Base-by-base conservation (phyloP, 345 rosid genomes). In the Mallotus nudiflorus region DNA sequence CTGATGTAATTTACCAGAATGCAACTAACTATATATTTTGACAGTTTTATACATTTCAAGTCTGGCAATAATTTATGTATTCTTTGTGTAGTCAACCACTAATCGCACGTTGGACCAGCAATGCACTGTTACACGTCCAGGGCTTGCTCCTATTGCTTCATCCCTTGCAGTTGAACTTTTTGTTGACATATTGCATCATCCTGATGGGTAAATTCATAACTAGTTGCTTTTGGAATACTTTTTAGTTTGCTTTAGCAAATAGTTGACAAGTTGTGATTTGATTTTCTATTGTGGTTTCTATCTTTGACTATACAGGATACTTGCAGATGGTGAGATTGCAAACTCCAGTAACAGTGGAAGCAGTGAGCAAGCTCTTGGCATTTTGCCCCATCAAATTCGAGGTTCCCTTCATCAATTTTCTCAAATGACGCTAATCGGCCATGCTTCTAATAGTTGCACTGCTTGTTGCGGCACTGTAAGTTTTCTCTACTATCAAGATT, bases 111-210 rank as follows among this genome's bases (percentile, higher is more conserved):
- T 95, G 73, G 97, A 95, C 85, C 99, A 92, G 75, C 98, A 95
- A 75, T 95, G 99, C 78, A 92, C 99, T 35, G 99, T 95, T 78
- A 92, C 97, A 62, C 93, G 97, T 45, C 99, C 99, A 4, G 99
- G 97, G 46, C 80, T 89, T 67, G 98, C 99, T 66, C 96, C 99
- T 39, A 95, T 90, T 59, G 97, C 99, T 78, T 91, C 98, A 7
- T 88, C 96, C 62, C 86, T 95, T 27, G 94, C 97, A 0, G 97
- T 85, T 74, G 98, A 95, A 76, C 94, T 95, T 73, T 85, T 92
- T 66, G 89, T 90, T 16, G 85, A 88, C 67, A 77, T 95, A 69
- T 80, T 90, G 72, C 98, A 95, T 82, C 97, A 95, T 66, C 99
- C 96, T 64, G 69, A 77, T 19, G 86, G 99, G 98, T 95, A 82